Percentiles rank a stretch among this genome's conserved stretches.
Evolutionary conservation across 2,329 filamentous ascomycete species (phyloP).

Genomic region (Elsinoe ampelina): DNA sequence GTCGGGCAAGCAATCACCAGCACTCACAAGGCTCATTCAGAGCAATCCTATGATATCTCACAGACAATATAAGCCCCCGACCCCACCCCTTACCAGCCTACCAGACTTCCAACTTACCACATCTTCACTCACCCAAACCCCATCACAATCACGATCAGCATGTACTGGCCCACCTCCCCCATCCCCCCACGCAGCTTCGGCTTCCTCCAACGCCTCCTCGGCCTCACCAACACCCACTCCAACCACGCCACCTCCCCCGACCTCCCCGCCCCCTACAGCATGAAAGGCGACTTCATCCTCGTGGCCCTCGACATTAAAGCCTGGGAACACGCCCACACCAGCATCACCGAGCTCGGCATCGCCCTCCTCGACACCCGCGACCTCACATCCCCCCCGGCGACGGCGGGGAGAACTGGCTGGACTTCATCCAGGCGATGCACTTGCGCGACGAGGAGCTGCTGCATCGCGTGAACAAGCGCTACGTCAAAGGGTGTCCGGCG

Average conservation of each 20-base stretch:
- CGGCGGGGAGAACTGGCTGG: slow-evolving; percentile 57
- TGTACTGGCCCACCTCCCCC: slow-evolving; percentile 1
- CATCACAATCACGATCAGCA: not conserved
- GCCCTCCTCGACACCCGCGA: slow-evolving; percentile 65
- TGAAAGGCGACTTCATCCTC: slow-evolving; percentile 61
- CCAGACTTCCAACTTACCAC: not conserved
- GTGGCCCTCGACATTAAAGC: slow-evolving; percentile 76
- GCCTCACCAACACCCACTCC: not conserved
- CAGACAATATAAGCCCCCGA: too few relatives aligned
- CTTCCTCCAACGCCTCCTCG: slow-evolving; percentile 1
- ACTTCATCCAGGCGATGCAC: slow-evolving; percentile 59
- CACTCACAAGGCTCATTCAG: too few relatives aligned
- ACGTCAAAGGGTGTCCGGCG: slow-evolving; percentile 19
- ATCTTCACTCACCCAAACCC: not conserved
- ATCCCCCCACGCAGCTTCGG: not conserved
- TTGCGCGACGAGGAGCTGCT: slow-evolving; percentile 50
- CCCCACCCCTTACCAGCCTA: not conserved
- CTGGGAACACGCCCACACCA: slow-evolving; percentile 36
- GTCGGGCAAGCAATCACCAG: too few relatives aligned
- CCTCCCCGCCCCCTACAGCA: slow-evolving; percentile 59
- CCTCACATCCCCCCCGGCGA: slow-evolving; percentile 51
- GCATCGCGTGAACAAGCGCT: slow-evolving; percentile 17
- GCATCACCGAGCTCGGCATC: slow-evolving; percentile 78
- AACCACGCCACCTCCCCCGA: slow-evolving; percentile 52
- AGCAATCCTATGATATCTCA: too few relatives aligned